These are phyloP conservation scores for Ilyonectria destructans DNA, from an alignment of 2,329 filamentous ascomycete genomes.

Conservation along the genomic window DNA sequence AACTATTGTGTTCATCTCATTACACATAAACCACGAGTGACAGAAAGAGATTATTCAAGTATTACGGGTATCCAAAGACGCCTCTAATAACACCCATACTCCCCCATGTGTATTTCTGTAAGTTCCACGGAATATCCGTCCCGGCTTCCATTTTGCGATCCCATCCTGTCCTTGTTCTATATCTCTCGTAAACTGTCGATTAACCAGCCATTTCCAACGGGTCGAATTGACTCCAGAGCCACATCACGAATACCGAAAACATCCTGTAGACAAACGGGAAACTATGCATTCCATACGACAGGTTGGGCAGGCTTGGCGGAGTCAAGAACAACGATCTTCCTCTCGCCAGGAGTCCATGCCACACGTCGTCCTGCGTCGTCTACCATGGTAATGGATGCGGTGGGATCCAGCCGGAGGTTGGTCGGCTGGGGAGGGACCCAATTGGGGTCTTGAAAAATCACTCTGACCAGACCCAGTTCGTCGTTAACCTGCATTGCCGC, in stretches of 20 bases:
- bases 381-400: constrained; percentile 37
- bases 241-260: neutral
- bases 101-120: neutral
- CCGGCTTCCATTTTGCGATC: neutral
- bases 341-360: constrained; percentile 40
- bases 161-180: neutral
- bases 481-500: constrained; percentile 56
- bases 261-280: neutral
- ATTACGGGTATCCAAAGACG: constrained; percentile 17
- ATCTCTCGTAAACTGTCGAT: neutral
- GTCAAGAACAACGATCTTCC: constrained; percentile 43
- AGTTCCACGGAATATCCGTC: neutral
- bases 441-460: constrained; percentile 62
- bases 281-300: constrained; percentile 1
- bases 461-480: constrained; percentile 55
- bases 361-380: constrained; percentile 46
- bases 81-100: neutral
- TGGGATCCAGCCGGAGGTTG: constrained; percentile 36
- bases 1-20: too few species aligned
- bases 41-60: too few species aligned
- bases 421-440: constrained; percentile 55
- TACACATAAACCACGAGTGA: too few species aligned
- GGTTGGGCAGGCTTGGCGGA: constrained; percentile 19
- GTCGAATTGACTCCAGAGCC: neutral
- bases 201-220: neutral